phyloP scores from a whole-genome alignment of 2,329 filamentous ascomycete genomes.

The Aspergillus piperis region DNA sequence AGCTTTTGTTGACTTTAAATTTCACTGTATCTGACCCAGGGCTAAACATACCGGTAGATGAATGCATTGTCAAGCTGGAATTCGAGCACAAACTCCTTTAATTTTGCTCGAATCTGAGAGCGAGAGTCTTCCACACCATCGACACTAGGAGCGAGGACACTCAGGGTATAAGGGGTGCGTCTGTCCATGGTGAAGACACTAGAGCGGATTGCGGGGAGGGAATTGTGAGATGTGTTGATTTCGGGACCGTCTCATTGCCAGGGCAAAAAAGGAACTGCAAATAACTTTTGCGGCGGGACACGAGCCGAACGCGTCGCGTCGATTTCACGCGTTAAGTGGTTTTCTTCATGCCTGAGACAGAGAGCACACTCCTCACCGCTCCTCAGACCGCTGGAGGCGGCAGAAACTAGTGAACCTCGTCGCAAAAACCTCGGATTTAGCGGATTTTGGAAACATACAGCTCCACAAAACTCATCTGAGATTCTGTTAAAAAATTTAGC shows the following conservation, averaged over 20 bases:
- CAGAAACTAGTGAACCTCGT: too few relatives aligned
- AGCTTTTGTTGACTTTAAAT: background rate
- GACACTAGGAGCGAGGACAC: slow-evolving; percentile 70
- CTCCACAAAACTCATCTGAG: too few relatives aligned
- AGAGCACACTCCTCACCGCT: too few relatives aligned
- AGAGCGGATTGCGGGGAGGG: slow-evolving; percentile 17
- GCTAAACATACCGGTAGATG: slow-evolving; percentile 72
- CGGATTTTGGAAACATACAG: too few relatives aligned
- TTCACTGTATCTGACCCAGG: slow-evolving; percentile 24
- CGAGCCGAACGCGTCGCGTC: slow-evolving; percentile 40
- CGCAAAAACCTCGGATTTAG: too few relatives aligned
- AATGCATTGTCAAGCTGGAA: slow-evolving; percentile 94
- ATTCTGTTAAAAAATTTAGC: too few relatives aligned
- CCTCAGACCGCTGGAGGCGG: too few relatives aligned
- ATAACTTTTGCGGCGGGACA: slow-evolving; percentile 33
- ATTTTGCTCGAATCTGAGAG: slow-evolving; percentile 71
- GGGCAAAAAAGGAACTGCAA: slow-evolving; percentile 18
- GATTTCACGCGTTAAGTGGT: slow-evolving; percentile 44
- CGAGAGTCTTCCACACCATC: slow-evolving; percentile 69
- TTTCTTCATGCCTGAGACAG: slow-evolving; percentile 21
- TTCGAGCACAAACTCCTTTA: slow-evolving; percentile 88
- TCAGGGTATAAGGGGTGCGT: slow-evolving; percentile 82
- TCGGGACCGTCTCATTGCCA: slow-evolving; percentile 9
- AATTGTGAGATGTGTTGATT: slow-evolving; percentile 15
- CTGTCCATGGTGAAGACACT: slow-evolving; percentile 68